Base-by-base conservation (phyloP, 257 asterid species). In the Linaria vulgaris region DNA sequence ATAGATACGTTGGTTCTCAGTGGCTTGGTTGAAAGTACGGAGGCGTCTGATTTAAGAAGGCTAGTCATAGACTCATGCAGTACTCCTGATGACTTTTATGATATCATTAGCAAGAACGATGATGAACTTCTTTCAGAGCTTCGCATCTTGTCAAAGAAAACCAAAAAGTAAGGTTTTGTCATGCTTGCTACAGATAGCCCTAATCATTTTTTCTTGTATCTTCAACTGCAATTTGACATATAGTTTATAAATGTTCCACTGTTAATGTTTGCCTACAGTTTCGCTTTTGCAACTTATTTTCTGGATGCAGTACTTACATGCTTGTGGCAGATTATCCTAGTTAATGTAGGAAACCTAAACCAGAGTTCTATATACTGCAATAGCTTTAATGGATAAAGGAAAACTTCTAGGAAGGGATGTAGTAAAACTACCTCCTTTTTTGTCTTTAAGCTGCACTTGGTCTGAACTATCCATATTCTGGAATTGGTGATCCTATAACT, bases 1-100 rank as follows among this genome's bases (percentile, higher is more conserved):
- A 79, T 89, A 67, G 94, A 89, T 73, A 76, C 95, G 15, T 76
- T 89, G 88, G 88, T 89, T 72, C 87, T 89, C 67, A 77, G 75
- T 69, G 86, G 91, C 49, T 56, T 76, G 63, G 73, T 86, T 76
- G 81, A 77, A 63, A 73, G 82, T 76, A 52, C 44, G 12, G 95
- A 89, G 81, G 95, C 96, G 72, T 78, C 73, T 65, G 86, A 75
- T 45, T 72, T 86, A 67, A 84, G 96, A 78, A 81, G 82, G 72
- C 76, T 79, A 61, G 74, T 83, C 68, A 76, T 84, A 71, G 79
- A 79, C 69, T 81, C 85, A 55, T 78, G 80, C 63, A 62, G 59
- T 55, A 77, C 81, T 74, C 67, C 72, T 58, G 89, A 84, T 73
- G 75, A 70, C 65, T 64, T 84, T 47, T 64, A 68, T 39, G 82